Conservation (phyloP, 805 yeast genomes). For the Lipomyces spencermartinsiae region DNA sequence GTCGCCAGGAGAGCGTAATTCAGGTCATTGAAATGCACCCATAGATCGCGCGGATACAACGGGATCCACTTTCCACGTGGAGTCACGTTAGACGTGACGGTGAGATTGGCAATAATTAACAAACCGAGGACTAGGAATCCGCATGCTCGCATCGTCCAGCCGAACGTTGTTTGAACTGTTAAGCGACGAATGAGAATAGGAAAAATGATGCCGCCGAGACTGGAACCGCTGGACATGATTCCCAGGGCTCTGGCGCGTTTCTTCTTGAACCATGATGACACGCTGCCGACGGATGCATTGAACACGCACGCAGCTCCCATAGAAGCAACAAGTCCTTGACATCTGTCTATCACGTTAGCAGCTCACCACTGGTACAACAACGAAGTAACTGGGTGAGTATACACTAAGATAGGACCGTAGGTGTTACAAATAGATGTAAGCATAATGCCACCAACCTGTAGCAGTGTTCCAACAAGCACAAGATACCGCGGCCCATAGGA, state of each 20-base stretch:
- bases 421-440: slow-evolving; percentile 48
- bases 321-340: slow-evolving; percentile 45
- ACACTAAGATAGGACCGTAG: slow-evolving; percentile 59
- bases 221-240: slow-evolving; percentile 58
- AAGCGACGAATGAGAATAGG: slow-evolving; percentile 55
- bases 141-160: slow-evolving; percentile 60
- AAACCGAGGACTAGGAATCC: slow-evolving; percentile 53
- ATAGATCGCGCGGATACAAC: slow-evolving; percentile 27
- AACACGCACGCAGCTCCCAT: slow-evolving; percentile 31
- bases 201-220: slow-evolving; percentile 59
- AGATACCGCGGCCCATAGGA: slow-evolving; percentile 34
- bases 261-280: slow-evolving; percentile 50
- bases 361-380: slow-evolving; percentile 52
- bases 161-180: slow-evolving; percentile 54
- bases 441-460: slow-evolving; percentile 44
- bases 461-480: slow-evolving; percentile 38
- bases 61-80: slow-evolving; percentile 32
- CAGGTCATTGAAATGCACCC: slow-evolving; percentile 24
- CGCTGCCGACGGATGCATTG: slow-evolving; percentile 32
- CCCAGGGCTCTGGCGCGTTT: slow-evolving; percentile 56
- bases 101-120: slow-evolving; percentile 39
- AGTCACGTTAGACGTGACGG: slow-evolving; percentile 36
- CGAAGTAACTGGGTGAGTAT: slow-evolving; percentile 57
- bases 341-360: slow-evolving; percentile 50
- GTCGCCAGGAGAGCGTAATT: slow-evolving; percentile 26